phyloP scores from a whole-genome alignment of 148 eudicot genomes.

The Simmondsia chinensis region DNA sequence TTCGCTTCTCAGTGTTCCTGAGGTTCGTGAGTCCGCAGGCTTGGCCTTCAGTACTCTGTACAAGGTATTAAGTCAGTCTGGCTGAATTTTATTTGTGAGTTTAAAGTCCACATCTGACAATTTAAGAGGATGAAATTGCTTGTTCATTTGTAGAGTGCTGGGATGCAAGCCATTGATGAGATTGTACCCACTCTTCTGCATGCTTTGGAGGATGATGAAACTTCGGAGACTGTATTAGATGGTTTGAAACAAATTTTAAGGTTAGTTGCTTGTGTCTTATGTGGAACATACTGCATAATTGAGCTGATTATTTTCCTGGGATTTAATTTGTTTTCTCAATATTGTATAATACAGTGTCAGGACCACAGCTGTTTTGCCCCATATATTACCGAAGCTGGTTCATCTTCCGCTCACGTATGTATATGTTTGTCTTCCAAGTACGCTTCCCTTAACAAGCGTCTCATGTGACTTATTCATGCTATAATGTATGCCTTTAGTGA shows the following conservation, averaged over 20 bases:
- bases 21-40: constrained; percentile 96
- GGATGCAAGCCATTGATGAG: constrained; percentile 98
- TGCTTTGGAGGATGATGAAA: constrained; percentile 89
- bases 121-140: neutral
- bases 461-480: constrained; percentile 1
- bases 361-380: constrained; percentile 92
- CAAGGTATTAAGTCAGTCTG: constrained; percentile 67
- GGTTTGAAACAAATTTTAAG: constrained; percentile 96
- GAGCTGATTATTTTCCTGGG: neutral
- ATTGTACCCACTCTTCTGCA: constrained; percentile 95
- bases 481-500: constrained; percentile 38
- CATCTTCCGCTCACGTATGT: constrained; percentile 87
- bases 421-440: neutral
- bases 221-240: constrained; percentile 94
- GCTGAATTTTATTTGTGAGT: neutral
- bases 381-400: constrained; percentile 93
- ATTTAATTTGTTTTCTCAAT: constrained; percentile 10
- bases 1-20: constrained; percentile 36
- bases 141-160: constrained; percentile 70
- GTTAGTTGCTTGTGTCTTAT: constrained; percentile 21
- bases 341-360: constrained; percentile 49
- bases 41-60: constrained; percentile 92
- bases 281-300: neutral
- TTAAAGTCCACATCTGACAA: neutral
- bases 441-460: neutral